phyloP scores from a whole-genome alignment of 495 filamentous ascomycete species.

The Aspergillus asperescens region DNA sequence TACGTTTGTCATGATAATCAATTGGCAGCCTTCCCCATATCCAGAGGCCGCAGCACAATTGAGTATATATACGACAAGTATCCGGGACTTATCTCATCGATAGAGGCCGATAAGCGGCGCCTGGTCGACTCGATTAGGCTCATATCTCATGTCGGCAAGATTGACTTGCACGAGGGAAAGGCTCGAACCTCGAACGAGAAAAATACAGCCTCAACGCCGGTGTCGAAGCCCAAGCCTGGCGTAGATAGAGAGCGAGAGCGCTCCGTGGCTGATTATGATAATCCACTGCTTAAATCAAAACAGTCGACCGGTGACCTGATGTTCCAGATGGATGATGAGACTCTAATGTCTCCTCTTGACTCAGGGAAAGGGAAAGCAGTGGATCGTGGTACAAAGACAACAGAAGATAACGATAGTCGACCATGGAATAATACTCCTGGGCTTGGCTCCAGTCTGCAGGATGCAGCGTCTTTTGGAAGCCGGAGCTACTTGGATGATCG shows the following conservation, averaged over 20 bases:
- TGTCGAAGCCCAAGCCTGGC: constrained; percentile 48
- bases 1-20: constrained; percentile 77
- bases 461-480: constrained; percentile 27
- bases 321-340: constrained; percentile 92
- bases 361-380: constrained; percentile 30
- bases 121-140: constrained; percentile 57
- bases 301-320: constrained; percentile 71
- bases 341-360: constrained; percentile 24
- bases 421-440: constrained; percentile 28
- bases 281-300: constrained; percentile 59
- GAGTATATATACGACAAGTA: constrained; percentile 64
- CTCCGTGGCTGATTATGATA: constrained; percentile 36
- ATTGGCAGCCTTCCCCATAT: constrained; percentile 64
- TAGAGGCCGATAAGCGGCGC: constrained; percentile 49
- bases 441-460: constrained; percentile 27
- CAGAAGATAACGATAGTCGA: constrained; percentile 14
- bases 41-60: constrained; percentile 67
- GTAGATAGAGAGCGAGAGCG: constrained; percentile 41
- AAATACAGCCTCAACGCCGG: constrained; percentile 45
- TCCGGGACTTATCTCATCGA: constrained; percentile 52
- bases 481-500: constrained; percentile 30
- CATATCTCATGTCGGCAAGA: constrained; percentile 52
- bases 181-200: constrained; percentile 49
- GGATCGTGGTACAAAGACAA: constrained; percentile 20
- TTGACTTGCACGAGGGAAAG: constrained; percentile 48